Evolutionary conservation across 768 basidiomycete genomes (phyloP).

Genomic region (Tubosaeta sp.): DNA sequence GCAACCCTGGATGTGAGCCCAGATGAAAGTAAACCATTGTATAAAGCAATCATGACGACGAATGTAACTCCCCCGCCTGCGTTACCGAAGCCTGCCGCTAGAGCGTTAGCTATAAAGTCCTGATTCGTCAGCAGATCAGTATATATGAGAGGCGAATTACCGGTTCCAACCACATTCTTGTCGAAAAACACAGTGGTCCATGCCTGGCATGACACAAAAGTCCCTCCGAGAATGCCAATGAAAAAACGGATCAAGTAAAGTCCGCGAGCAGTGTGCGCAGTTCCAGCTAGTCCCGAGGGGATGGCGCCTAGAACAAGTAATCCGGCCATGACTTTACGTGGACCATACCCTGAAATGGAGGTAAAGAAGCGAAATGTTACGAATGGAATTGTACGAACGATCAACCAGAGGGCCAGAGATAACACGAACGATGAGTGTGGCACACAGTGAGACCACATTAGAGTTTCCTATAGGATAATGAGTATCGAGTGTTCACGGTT

Average conservation of each 20-base stretch:
- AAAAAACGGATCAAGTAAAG: conserved; percentile 51
- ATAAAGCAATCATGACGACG: conserved; percentile 53
- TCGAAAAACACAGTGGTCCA: conserved; percentile 63
- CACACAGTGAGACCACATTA: conserved; percentile 43
- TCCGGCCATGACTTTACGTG: conserved; percentile 51
- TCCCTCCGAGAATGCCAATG: conserved; percentile 56
- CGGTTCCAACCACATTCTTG: conserved; percentile 40
- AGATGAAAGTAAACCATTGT: conserved; percentile 33
- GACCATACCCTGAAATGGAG: conserved; percentile 36
- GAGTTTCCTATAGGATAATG: conserved; percentile 36
- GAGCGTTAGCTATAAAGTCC: conserved; percentile 41
- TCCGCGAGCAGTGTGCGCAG: conserved; percentile 36
- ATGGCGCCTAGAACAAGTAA: conserved; percentile 53
- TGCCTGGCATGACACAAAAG: conserved; percentile 58
- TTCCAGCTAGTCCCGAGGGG: conserved; percentile 56
- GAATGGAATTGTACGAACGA: conserved; percentile 19
- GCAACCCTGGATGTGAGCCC: conserved; percentile 40
- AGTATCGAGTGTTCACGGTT: not conserved
- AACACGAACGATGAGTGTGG: conserved; percentile 47
- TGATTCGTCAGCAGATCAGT: conserved; percentile 16
- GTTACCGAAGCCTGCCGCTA: conserved; percentile 56
- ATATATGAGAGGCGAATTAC: conserved; percentile 7
- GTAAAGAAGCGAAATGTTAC: not conserved
- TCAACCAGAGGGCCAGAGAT: conserved; percentile 49
- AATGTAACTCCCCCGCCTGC: conserved; percentile 47